phyloP scores from a whole-genome alignment of 495 filamentous ascomycete genomes.

The Aspergillus wentii region DNA sequence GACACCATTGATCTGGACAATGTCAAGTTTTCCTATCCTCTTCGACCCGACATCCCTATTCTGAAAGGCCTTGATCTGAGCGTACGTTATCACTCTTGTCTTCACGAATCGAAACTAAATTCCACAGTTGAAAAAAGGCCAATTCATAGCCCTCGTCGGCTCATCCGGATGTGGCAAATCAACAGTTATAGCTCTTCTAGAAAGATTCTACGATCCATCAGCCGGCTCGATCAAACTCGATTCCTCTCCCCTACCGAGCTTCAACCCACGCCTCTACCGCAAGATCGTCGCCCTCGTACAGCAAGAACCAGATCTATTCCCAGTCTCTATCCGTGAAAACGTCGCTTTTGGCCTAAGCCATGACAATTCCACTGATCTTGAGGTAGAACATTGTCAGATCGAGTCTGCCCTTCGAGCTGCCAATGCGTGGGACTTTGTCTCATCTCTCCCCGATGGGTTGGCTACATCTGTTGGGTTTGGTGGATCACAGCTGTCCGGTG shows the following conservation, averaged over 20 bases:
- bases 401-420: conserved; percentile 24
- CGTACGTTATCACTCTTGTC: too few species aligned
- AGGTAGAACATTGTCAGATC: conserved; percentile 12
- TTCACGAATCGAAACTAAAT: too few species aligned
- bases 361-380: conserved; percentile 12
- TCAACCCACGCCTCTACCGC: conserved; percentile 20
- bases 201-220: conserved; percentile 48
- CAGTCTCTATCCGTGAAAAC: conserved; percentile 41
- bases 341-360: conserved; percentile 25
- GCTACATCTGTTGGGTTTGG: conserved; percentile 17
- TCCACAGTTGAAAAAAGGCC: too few species aligned
- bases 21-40: conserved; percentile 55
- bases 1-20: conserved; percentile 43
- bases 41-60: conserved; percentile 8
- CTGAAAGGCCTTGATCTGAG: conserved; percentile 9
- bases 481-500: conserved; percentile 28
- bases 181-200: conserved; percentile 49
- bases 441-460: conserved; percentile 24
- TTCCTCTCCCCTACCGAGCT: conserved; percentile 2
- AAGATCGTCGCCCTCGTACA: conserved; percentile 27
- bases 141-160: conserved; percentile 46
- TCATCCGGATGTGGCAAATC: conserved; percentile 54
- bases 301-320: conserved; percentile 39
- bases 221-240: conserved; percentile 26
- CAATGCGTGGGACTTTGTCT: conserved; percentile 29